A percentile compares a stretch with the other conserved stretches of the same genome.
phyloP scores from a whole-genome alignment of 805 yeast species.

The Torulaspora delbrueckii region DNA sequence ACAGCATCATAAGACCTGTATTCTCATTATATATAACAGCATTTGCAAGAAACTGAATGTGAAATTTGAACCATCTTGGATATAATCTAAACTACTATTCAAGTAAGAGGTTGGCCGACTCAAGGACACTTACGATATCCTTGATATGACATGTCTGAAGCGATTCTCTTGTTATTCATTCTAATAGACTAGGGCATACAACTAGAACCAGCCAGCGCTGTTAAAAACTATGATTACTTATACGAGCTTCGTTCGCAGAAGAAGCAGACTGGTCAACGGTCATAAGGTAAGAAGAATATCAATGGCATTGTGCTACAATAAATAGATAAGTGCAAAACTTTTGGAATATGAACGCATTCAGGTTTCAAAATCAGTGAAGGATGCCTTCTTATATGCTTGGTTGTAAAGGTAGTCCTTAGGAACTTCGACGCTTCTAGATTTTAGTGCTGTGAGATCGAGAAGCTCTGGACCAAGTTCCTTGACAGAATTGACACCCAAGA shows the following conservation, averaged over 20 bases:
- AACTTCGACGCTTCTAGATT: slow-evolving; percentile 39
- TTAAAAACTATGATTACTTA: background rate
- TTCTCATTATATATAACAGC: no score
- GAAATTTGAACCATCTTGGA: no score
- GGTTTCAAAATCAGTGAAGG: slow-evolving; percentile 45
- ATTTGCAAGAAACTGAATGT: no score
- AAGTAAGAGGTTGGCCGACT: no score
- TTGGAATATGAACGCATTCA: background rate
- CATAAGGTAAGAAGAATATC: background rate
- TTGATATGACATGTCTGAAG: no score
- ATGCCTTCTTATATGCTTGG: slow-evolving; percentile 53
- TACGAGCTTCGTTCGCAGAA: background rate
- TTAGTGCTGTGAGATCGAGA: slow-evolving; percentile 52
- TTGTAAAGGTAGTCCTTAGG: slow-evolving; percentile 55
- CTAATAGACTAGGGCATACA: no score
- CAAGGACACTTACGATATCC: no score
- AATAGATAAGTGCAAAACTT: background rate
- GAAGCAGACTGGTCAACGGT: background rate
- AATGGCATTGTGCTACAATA: background rate
- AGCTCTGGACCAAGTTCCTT: slow-evolving; percentile 54
- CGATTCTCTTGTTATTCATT: no score
- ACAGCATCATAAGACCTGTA: no score
- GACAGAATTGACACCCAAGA: slow-evolving; percentile 64
- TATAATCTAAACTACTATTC: no score
- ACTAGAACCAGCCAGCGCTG: no score